A percentile compares a stretch with the other conserved stretches of the same genome.
Conservation (phyloP, 176 grass and related monocot genomes). For the Ananas comosus region DNA sequence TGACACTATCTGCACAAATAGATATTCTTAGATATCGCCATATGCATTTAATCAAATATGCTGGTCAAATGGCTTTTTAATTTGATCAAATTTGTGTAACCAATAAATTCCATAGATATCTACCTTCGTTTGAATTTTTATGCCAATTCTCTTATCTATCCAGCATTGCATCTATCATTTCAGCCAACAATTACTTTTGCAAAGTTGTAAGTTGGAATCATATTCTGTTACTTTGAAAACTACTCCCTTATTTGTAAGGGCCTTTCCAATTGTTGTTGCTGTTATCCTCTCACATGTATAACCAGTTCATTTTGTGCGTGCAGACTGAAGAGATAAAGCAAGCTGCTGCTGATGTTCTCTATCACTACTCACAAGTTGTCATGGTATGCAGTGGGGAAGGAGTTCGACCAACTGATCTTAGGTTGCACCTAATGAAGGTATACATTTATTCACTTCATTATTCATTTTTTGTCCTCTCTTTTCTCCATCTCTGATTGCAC, state of each 20-base stretch:
- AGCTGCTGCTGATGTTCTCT: constrained; percentile 73
- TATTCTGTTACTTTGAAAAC: no score
- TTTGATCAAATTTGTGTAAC: no score
- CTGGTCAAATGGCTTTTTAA: no score
- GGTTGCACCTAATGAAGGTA: constrained; percentile 96
- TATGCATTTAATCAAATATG: no score
- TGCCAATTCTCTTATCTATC: no score
- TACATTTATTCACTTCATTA: background rate
- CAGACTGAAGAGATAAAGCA: constrained; percentile 85
- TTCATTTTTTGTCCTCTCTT: background rate
- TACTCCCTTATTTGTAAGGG: no score
- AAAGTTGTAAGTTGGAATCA: background rate
- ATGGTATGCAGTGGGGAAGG: constrained; percentile 94
- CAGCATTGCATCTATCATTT: no score
- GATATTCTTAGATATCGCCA: no score
- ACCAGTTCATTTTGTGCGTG: background rate
- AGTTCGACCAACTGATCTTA: constrained; percentile 74
- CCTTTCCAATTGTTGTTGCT: background rate
- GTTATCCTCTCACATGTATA: background rate
- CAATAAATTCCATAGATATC: no score
- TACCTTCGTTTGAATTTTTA: no score
- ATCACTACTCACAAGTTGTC: constrained; percentile 83
- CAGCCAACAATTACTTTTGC: background rate
- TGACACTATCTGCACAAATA: no score
- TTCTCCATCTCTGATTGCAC: background rate